Conservation (phyloP, 805 yeast genomes). For the Barnettozyma wickerhamii region DNA sequence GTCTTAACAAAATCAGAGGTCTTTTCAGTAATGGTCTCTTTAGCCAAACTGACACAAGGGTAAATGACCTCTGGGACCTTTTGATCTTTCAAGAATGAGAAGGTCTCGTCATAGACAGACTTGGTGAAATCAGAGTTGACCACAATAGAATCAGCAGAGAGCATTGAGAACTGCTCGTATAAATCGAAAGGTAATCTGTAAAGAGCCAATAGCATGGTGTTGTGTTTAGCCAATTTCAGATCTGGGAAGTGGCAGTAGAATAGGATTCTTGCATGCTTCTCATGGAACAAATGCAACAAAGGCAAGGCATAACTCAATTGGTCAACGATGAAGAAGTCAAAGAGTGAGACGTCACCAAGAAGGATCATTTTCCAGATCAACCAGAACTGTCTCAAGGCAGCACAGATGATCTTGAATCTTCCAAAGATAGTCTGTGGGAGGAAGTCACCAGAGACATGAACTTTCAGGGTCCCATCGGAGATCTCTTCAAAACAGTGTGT, state of each 20-base stretch:
- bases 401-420: constrained; percentile 72
- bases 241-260: constrained; percentile 98
- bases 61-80: constrained; percentile 33
- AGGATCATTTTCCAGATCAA: constrained; percentile 44
- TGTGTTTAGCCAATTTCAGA: constrained; percentile 62
- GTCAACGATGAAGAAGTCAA: constrained; percentile 80
- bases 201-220: constrained; percentile 47
- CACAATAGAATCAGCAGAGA: constrained; percentile 69
- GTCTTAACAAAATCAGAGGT: constrained; percentile 14
- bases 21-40: constrained; percentile 20
- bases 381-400: constrained; percentile 77
- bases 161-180: constrained; percentile 79
- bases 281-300: constrained; percentile 44
- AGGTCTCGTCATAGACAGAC: constrained; percentile 60
- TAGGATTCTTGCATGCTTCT: constrained; percentile 47
- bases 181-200: constrained; percentile 82
- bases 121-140: constrained; percentile 89
- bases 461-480: constrained; percentile 49
- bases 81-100: constrained; percentile 34
- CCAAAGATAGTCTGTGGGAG: constrained; percentile 70
- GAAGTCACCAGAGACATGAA: constrained; percentile 76
- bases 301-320: constrained; percentile 87
- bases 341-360: constrained; percentile 41
- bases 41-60: constrained; percentile 63
- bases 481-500: constrained; percentile 92